These are phyloP conservation scores for Hyaloscypha bicolor DNA, from an alignment of 495 filamentous ascomycete species.

Conservation along the genomic window DNA sequence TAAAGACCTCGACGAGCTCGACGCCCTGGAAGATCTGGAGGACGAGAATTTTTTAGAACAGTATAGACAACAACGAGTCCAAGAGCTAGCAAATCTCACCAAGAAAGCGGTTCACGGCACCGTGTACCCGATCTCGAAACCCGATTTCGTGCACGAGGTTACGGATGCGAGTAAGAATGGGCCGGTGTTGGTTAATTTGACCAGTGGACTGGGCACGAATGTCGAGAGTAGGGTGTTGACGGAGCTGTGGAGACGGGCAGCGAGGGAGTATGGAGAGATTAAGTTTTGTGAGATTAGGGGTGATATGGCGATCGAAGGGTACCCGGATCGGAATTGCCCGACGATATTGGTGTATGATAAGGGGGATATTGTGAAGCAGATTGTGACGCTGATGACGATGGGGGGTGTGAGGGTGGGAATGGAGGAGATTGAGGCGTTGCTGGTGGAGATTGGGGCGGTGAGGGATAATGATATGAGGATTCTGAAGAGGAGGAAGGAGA, in stretches of 20 bases:
- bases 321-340: conserved; percentile 91
- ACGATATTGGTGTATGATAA: conserved; percentile 92
- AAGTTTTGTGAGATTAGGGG: conserved; percentile 98
- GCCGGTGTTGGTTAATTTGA: conserved; percentile 83
- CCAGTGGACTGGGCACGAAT: conserved; percentile 74
- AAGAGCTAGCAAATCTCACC: conserved; percentile 74
- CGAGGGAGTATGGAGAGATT: conserved; percentile 82
- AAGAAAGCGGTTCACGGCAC: conserved; percentile 78
- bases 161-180: conserved; percentile 79
- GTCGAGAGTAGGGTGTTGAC: conserved; percentile 79
- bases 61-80: conserved; percentile 82
- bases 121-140: conserved; percentile 92
- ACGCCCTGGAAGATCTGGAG: conserved; percentile 87
- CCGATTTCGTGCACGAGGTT: conserved; percentile 89
- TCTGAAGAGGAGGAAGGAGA: conserved; percentile 60
- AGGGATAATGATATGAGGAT: conserved; percentile 75
- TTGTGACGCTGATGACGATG: conserved; percentile 82
- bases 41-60: conserved; percentile 88
- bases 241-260: conserved; percentile 85
- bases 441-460: conserved; percentile 82
- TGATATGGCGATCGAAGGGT: conserved; percentile 93
- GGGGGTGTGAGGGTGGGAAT: conserved; percentile 69
- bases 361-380: conserved; percentile 85
- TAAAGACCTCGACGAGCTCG: conserved; percentile 90
- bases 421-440: conserved; percentile 66